A percentile compares a stretch with the other conserved stretches of the same genome.
These are phyloP conservation scores for Candida boidinii DNA, from an alignment of 805 yeast genomes.

Conservation along the genomic window DNA sequence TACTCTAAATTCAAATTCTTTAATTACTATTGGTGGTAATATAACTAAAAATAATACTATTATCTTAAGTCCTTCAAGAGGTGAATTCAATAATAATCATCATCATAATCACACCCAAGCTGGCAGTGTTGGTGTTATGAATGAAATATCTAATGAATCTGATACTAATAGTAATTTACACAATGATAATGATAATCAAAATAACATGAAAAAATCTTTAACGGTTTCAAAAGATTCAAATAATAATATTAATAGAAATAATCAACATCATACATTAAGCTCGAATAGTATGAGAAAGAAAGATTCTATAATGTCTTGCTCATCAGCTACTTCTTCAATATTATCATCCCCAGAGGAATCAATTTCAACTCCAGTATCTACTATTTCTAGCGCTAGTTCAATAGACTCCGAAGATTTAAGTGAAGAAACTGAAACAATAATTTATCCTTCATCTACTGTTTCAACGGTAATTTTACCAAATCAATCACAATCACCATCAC, in stretches of 20 bases:
- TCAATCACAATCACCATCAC: not conserved
- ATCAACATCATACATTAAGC: not conserved
- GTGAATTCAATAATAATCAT: too few relatives aligned
- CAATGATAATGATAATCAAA: not conserved
- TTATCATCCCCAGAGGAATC: slow-evolving; percentile 17
- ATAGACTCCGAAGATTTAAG: not conserved
- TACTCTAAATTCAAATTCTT: not conserved
- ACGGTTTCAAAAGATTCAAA: too few relatives aligned
- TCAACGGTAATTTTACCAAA: not conserved
- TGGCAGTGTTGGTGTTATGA: too few relatives aligned
- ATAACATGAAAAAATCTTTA: not conserved
- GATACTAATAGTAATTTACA: not conserved
- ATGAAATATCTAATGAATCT: too few relatives aligned
- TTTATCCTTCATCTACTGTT: not conserved
- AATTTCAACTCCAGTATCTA: slow-evolving; percentile 20
- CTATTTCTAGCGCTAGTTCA: slow-evolving; percentile 11
- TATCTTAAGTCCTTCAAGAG: too few relatives aligned
- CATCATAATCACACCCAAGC: too few relatives aligned
- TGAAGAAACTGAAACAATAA: not conserved
- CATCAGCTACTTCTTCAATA: slow-evolving; percentile 9
- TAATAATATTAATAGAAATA: not conserved
- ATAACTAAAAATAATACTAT: not conserved
- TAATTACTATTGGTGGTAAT: not conserved
- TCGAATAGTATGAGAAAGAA: too few relatives aligned
- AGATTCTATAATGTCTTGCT: slow-evolving; percentile 1